phyloP scores from a whole-genome alignment of 179 eudicot species.

The Gypsophila paniculata region DNA sequence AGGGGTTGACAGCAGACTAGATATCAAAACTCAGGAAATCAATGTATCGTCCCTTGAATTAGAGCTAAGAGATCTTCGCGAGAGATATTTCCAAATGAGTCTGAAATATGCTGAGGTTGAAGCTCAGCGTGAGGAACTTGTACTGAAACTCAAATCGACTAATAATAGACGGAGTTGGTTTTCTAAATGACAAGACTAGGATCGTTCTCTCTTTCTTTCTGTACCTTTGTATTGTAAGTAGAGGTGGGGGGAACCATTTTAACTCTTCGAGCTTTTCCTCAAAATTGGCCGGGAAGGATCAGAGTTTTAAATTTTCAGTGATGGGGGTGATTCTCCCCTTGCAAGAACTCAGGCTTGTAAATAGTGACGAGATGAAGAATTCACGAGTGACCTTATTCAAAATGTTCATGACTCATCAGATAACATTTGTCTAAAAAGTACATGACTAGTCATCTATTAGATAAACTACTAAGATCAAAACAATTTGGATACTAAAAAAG shows the following conservation, averaged over 20 bases:
- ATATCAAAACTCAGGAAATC: conserved; percentile 31
- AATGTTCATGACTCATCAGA: too few relatives aligned
- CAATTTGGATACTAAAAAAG: too few relatives aligned
- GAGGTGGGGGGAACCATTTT: too few relatives aligned
- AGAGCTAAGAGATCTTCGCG: conserved; percentile 75
- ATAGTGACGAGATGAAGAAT: too few relatives aligned
- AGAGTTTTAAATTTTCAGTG: too few relatives aligned
- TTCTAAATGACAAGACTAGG: conserved; percentile 28
- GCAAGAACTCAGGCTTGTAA: too few relatives aligned
- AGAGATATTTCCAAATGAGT: conserved; percentile 77
- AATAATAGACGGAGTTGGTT: conserved; percentile 63
- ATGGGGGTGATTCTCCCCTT: too few relatives aligned
- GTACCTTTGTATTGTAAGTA: not conserved
- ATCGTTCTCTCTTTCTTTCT: not conserved
- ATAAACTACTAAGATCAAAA: too few relatives aligned
- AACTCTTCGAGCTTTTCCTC: not conserved
- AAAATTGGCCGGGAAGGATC: conserved; percentile 7
- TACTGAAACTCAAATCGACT: conserved; percentile 64
- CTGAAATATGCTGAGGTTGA: conserved; percentile 92
- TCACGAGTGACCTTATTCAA: too few relatives aligned
- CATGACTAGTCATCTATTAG: too few relatives aligned
- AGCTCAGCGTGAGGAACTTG: conserved; percentile 80
- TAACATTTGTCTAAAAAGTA: too few relatives aligned
- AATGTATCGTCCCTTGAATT: conserved; percentile 49
- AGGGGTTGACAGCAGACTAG: conserved; percentile 22